Evolutionary conservation across 352 stramenopile genomes (phyloP).

Genomic region (Globisporangium nodosum): DNA sequence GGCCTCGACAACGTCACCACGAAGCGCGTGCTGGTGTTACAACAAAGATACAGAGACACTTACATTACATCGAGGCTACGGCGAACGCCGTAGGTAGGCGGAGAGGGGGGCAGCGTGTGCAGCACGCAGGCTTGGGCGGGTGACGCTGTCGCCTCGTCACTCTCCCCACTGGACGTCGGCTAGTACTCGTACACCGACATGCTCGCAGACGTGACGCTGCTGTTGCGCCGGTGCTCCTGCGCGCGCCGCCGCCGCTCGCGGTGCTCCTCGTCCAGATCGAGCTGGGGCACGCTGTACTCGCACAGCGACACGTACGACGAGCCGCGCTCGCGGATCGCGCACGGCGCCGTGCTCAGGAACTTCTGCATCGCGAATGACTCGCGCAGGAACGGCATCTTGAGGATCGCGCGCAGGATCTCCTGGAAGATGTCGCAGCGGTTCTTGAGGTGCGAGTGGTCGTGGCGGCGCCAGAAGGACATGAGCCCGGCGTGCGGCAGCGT

Average conservation of each 20-base stretch:
- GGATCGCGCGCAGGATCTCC: constrained; percentile 48
- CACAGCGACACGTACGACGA: constrained; percentile 79
- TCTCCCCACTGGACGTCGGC: neutral
- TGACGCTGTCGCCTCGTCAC: neutral
- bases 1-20: neutral
- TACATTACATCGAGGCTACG: constrained; percentile 1
- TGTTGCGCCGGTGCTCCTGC: constrained; percentile 70
- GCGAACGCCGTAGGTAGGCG: neutral
- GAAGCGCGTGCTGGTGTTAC: neutral
- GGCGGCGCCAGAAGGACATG: constrained; percentile 74
- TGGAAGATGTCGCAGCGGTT: constrained; percentile 70
- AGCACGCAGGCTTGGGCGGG: neutral
- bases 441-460: constrained; percentile 71
- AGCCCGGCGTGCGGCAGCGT: constrained; percentile 69
- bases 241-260: constrained; percentile 67
- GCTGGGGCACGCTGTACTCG: constrained; percentile 65
- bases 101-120: neutral
- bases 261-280: constrained; percentile 64
- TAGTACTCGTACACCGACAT: constrained; percentile 16
- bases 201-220: constrained; percentile 44
- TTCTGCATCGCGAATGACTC: constrained; percentile 33
- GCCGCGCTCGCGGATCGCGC: constrained; percentile 50
- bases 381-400: constrained; percentile 26
- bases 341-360: constrained; percentile 55
- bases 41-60: neutral